phyloP scores from a whole-genome alignment of 164 flowering plant species.

The Vitis rupestris region DNA sequence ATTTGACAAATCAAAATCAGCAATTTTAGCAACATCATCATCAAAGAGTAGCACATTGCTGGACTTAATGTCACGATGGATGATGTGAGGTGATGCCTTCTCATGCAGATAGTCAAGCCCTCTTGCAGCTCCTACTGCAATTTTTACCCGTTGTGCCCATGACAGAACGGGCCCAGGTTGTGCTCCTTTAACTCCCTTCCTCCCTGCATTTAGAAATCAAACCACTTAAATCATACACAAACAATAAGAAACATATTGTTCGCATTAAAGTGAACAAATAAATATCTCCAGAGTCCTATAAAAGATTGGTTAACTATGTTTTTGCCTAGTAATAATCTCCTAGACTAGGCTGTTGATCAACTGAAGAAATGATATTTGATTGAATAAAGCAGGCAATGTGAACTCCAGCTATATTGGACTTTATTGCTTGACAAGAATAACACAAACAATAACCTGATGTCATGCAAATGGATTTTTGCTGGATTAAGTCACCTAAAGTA shows the following conservation, averaged over 20 bases:
- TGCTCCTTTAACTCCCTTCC: conserved; percentile 90
- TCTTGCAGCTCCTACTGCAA: conserved; percentile 94
- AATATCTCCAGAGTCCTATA: background rate
- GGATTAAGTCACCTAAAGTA: background rate
- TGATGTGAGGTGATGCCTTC: conserved; percentile 70
- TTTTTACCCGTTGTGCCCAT: conserved; percentile 84
- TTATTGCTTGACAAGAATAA: background rate
- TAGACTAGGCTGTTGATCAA: no score
- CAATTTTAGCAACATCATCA: conserved; percentile 82
- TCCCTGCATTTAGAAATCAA: conserved; percentile 36
- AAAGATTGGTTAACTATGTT: background rate
- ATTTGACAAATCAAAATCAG: conserved; percentile 87
- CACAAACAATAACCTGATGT: background rate
- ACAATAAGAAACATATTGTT: background rate
- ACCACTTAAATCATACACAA: background rate
- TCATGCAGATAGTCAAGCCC: conserved; percentile 90
- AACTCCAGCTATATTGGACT: background rate
- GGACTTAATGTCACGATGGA: conserved; percentile 90
- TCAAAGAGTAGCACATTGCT: conserved; percentile 85
- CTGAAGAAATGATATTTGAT: background rate
- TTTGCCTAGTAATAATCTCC: no score
- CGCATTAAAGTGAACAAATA: background rate
- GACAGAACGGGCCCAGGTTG: conserved; percentile 85
- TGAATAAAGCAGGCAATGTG: background rate
- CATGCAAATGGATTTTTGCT: background rate